A percentile compares a stretch with the other conserved stretches of the same genome.
These are phyloP conservation scores for Clarireedia homoeocarpa DNA, from an alignment of 2,329 filamentous ascomycete species.

Conservation along the genomic window DNA sequence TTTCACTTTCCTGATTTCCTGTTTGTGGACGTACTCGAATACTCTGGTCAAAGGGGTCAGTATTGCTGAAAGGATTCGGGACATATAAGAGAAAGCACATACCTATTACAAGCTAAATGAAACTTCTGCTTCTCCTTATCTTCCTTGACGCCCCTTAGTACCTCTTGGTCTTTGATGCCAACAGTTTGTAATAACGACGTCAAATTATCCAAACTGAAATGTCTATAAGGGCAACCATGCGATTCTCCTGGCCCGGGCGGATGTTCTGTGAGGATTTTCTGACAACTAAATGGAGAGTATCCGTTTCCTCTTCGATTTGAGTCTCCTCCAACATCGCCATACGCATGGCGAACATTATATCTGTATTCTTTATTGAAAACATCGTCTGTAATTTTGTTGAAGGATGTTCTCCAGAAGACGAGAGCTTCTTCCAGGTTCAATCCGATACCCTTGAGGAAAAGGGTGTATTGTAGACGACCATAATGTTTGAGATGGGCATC, in stretches of 20 bases:
- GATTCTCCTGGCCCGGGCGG: conserved; percentile 79
- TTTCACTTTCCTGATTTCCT: conserved; percentile 67
- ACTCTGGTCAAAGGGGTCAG: conserved; percentile 44
- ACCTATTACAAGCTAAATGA: conserved; percentile 92
- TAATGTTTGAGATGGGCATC: conserved; percentile 91
- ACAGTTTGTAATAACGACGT: conserved; percentile 66
- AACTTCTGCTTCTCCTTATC: conserved; percentile 84
- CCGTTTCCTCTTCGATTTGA: conserved; percentile 77
- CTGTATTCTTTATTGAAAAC: conserved; percentile 96
- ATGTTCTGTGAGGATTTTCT: conserved; percentile 88
- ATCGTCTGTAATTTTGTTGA: conserved; percentile 84
- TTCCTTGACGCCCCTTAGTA: conserved; percentile 75
- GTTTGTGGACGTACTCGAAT: conserved; percentile 80
- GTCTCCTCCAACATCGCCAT: conserved; percentile 93
- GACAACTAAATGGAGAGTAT: conserved; percentile 87
- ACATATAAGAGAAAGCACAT: conserved; percentile 22
- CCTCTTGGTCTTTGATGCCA: conserved; percentile 69
- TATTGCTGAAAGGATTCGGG: conserved; percentile 7
- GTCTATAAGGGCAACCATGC: conserved; percentile 94
- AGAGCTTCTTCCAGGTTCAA: conserved; percentile 87
- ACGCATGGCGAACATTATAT: conserved; percentile 92
- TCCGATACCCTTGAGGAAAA: conserved; percentile 95
- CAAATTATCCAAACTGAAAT: conserved; percentile 85
- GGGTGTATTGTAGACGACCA: conserved; percentile 85
- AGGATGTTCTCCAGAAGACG: conserved; percentile 81